Conservation (phyloP, 768 basidiomycete species). For the Pseudohyphozyma bogoriensis region DNA sequence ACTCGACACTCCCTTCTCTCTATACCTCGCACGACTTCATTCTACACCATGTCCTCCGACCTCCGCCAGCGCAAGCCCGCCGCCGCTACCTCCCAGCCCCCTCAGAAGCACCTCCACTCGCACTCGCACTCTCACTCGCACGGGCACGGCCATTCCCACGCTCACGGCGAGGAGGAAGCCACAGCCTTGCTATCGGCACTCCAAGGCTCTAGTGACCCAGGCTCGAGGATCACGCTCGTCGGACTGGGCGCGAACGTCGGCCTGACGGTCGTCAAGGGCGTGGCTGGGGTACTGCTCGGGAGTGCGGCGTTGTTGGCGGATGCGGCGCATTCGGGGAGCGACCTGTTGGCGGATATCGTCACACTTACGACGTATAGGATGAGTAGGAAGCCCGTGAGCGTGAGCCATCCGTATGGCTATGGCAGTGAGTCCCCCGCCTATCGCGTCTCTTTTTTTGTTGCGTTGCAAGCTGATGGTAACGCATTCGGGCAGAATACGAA, state of each 20-base stretch:
- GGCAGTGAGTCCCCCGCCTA: slow-evolving; percentile 15
- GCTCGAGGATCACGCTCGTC: slow-evolving; percentile 71
- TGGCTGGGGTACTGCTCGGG: slow-evolving; percentile 77
- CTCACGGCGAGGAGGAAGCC: slow-evolving; percentile 52
- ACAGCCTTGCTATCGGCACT: slow-evolving; percentile 60
- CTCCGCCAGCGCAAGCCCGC: too few species aligned
- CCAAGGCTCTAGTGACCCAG: slow-evolving; percentile 47
- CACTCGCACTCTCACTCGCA: slow-evolving; percentile 22
- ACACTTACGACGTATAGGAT: slow-evolving; percentile 80
- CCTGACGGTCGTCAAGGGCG: slow-evolving; percentile 71
- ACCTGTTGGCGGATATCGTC: slow-evolving; percentile 81
- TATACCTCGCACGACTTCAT: too few species aligned
- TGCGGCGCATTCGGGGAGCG: slow-evolving; percentile 81
- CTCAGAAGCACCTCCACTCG: too few species aligned
- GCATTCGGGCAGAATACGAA: slow-evolving; percentile 58
- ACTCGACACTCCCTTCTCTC: too few species aligned
- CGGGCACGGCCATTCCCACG: slow-evolving; percentile 38
- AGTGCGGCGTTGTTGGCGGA: slow-evolving; percentile 85
- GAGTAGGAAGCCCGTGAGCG: slow-evolving; percentile 69
- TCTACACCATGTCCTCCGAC: too few species aligned
- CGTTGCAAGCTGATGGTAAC: slow-evolving; percentile 32
- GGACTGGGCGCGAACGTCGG: slow-evolving; percentile 74
- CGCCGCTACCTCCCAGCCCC: too few species aligned
- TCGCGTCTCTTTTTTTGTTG: not conserved
- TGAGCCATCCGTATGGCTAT: slow-evolving; percentile 58